phyloP scores from a whole-genome alignment of 2,329 filamentous ascomycete species.

The Sporothrix mexicana region DNA sequence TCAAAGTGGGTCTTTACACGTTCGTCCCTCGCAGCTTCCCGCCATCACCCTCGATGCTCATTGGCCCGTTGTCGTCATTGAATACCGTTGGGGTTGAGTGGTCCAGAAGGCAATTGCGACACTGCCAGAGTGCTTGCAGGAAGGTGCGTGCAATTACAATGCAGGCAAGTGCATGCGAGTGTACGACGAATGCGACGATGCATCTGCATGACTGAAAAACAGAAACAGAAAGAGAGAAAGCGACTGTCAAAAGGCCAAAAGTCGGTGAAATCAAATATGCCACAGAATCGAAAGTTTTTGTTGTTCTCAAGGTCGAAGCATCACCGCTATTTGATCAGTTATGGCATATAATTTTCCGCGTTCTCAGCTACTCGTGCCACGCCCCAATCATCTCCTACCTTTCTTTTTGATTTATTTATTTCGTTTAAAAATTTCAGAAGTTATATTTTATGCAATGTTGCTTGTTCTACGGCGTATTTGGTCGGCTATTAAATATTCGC shows the following conservation, averaged over 20 bases:
- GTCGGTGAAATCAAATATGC: slow-evolving; percentile 1
- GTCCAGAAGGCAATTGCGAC: too few relatives aligned
- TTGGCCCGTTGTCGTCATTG: background rate
- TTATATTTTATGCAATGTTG: too few relatives aligned
- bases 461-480: background rate
- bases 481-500: background rate
- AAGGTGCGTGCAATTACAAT: background rate
- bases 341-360: too few relatives aligned
- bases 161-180: slow-evolving; percentile 14
- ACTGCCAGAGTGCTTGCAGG: too few relatives aligned
- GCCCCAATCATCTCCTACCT: too few relatives aligned
- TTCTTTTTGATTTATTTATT: too few relatives aligned
- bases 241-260: slow-evolving; percentile 6
- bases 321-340: background rate
- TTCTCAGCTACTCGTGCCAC: too few relatives aligned
- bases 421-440: too few relatives aligned
- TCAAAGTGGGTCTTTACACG: background rate
- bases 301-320: background rate
- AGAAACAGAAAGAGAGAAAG: slow-evolving; percentile 6
- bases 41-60: background rate
- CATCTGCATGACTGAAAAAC: slow-evolving; percentile 9
- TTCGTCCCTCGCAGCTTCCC: slow-evolving; percentile 20
- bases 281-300: background rate
- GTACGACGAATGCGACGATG: background rate
- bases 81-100: background rate